These are phyloP conservation scores for Penicillium maclennaniae DNA, from an alignment of 495 filamentous ascomycete genomes.

Conservation along the genomic window DNA sequence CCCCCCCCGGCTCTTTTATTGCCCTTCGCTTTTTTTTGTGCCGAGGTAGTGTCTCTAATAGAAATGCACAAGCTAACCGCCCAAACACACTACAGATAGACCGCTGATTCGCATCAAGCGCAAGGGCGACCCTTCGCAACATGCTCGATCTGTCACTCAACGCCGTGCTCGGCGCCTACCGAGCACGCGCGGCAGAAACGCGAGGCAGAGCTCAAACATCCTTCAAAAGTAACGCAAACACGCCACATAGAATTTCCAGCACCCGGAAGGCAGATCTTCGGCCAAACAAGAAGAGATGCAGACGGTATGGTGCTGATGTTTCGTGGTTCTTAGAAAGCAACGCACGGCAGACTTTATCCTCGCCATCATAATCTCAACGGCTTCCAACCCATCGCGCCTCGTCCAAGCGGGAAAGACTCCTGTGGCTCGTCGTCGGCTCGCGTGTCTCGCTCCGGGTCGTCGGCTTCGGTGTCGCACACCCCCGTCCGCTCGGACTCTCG, in stretches of 20 bases:
- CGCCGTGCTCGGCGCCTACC: slow-evolving; percentile 83
- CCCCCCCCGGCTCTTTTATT: too few species aligned
- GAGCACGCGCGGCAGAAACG: slow-evolving; percentile 93
- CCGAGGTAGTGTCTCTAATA: background rate
- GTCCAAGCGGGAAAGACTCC: slow-evolving; percentile 16
- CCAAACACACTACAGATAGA: slow-evolving; percentile 59
- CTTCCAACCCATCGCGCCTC: slow-evolving; percentile 39
- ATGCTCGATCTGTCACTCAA: slow-evolving; percentile 88
- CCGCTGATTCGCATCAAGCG: slow-evolving; percentile 92
- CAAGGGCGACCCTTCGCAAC: slow-evolving; percentile 94
- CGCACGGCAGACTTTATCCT: slow-evolving; percentile 29
- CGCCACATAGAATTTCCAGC: slow-evolving; percentile 22
- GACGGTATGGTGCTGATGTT: slow-evolving; percentile 34
- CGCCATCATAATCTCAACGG: slow-evolving; percentile 26
- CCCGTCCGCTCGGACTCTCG: slow-evolving; percentile 5
- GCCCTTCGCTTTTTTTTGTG: too few species aligned
- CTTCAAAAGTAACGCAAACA: slow-evolving; percentile 35
- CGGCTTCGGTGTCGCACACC: slow-evolving; percentile 7
- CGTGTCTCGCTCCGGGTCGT: slow-evolving; percentile 16
- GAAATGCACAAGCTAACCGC: background rate
- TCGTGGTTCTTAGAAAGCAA: slow-evolving; percentile 34
- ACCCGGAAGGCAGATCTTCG: slow-evolving; percentile 22
- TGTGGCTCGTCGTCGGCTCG: slow-evolving; percentile 10
- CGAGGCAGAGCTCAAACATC: slow-evolving; percentile 70
- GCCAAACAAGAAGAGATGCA: slow-evolving; percentile 20